phyloP scores from a whole-genome alignment of 2,329 filamentous ascomycete genomes.

The Phyllosticta citrichinensis region DNA sequence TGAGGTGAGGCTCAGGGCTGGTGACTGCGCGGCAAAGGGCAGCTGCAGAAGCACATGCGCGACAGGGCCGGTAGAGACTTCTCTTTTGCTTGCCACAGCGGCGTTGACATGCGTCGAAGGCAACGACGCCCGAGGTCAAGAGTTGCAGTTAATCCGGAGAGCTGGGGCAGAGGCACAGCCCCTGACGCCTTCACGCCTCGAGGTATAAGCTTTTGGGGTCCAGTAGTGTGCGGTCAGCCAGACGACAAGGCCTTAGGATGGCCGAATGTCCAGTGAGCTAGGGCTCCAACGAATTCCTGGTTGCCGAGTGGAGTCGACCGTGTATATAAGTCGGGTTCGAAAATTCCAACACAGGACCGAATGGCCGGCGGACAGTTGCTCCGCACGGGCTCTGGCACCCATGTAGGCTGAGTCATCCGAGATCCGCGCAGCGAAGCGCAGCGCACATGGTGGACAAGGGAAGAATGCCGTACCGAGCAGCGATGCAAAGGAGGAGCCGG shows the following conservation, averaged over 20 bases:
- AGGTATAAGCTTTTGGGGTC: not conserved
- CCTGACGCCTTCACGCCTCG: not conserved
- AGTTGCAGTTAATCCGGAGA: not conserved
- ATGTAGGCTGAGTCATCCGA: not conserved
- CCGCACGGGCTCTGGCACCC: not conserved
- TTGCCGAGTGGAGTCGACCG: not conserved
- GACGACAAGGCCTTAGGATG: not conserved
- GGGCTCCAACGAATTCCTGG: not conserved
- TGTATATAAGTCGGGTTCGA: not conserved
- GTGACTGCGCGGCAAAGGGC: not conserved
- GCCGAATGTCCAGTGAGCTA: not conserved
- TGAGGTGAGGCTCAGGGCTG: not conserved
- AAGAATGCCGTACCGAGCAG: not conserved
- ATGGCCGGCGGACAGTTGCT: not conserved
- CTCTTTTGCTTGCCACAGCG: not conserved
- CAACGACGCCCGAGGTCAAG: not conserved
- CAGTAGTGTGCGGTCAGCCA: not conserved
- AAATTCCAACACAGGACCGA: not conserved
- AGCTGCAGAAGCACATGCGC: not conserved
- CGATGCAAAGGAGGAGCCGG: not conserved
- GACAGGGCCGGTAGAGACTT: not conserved
- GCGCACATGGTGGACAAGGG: not conserved
- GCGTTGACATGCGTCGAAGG: not conserved
- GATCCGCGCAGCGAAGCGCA: not conserved
- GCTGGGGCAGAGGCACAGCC: not conserved